Conservation (phyloP, 805 yeast species). For the Groenewaldozyma salmanticensis region DNA sequence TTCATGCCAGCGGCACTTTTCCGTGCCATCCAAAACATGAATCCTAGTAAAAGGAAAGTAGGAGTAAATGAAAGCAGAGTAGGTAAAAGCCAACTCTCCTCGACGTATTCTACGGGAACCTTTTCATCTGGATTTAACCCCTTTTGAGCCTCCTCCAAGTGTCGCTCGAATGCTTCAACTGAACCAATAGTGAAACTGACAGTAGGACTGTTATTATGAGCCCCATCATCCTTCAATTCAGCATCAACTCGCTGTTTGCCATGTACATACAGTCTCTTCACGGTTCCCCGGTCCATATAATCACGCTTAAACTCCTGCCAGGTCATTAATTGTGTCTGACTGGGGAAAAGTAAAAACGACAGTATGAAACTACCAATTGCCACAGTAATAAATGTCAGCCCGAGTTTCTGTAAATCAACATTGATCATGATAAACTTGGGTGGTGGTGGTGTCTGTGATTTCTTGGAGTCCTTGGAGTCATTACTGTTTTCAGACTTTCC, state of each 20-base stretch:
- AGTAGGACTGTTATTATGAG: constrained; percentile 27
- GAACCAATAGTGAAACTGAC: constrained; percentile 83
- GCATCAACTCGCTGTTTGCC: constrained; percentile 54
- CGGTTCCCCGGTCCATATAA: constrained; percentile 68
- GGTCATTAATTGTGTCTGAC: constrained; percentile 32
- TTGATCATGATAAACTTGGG: background rate
- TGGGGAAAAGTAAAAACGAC: background rate
- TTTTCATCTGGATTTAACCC: constrained; percentile 60
- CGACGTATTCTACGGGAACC: constrained; percentile 67
- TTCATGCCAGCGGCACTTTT: constrained; percentile 36
- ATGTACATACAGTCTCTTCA: constrained; percentile 60
- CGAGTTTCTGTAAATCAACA: background rate
- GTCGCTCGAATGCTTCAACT: constrained; percentile 75
- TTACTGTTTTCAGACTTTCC: background rate
- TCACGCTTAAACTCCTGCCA: constrained; percentile 82
- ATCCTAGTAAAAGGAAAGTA: constrained; percentile 71
- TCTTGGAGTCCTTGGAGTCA: background rate
- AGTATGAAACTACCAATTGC: background rate
- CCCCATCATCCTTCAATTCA: constrained; percentile 35
- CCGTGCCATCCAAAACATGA: constrained; percentile 55
- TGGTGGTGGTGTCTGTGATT: background rate
- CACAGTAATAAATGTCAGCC: background rate
- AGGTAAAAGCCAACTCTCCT: constrained; percentile 54
- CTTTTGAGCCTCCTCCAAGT: constrained; percentile 64
- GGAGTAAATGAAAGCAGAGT: constrained; percentile 68